Evolutionary conservation across 805 yeast genomes (phyloP), one percentile per base, ranked within the genome.

Genomic region (Candida alai): DNA sequence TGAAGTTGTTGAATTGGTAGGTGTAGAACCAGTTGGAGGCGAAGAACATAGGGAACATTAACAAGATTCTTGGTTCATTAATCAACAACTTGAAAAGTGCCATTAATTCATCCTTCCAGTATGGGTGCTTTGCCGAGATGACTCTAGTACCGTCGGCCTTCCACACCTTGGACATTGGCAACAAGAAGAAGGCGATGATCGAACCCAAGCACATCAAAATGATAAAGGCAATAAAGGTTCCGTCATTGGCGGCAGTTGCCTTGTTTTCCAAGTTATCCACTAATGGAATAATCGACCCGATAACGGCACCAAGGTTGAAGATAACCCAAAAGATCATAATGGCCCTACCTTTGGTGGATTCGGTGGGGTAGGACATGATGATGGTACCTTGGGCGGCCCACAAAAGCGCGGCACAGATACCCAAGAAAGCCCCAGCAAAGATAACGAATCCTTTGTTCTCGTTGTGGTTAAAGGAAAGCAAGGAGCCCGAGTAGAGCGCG

Each of bases 11-110:
- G 48, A 73, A 76, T 56, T 78, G 81, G 54, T 78, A 78, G 29
- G 82, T 73, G 63, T 76, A 76, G 60, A 76, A 78, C 78, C 78
- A 78, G 61, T 78, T 78, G 23, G 83, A 74, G 19, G 79, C 67
- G 44, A 74, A 71, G 52, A 77, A 78, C 73, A 75, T 68, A 28
- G 84, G 84, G 65, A 78, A 70, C 51, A 42, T 25, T 17, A 70
- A 52, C 30, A 68, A 48, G 33, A 77, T 70, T 50, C 56, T 61
- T 30, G 74, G 74, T 45, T 70, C 71, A 16, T 41, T 42, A 35
- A 45, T 49, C 41, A 73, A 58, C 31, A 65, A 53, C 27, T 48
- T 47, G 41, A 51, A 51, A 45, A 75, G 59, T 28, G 62, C 74
- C 11, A 44, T 38, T 28, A 75, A 34, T 47, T 76, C 81, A 15